Percentiles rank a stretch among this genome's conserved stretches.
Evolutionary conservation across 345 rosid genomes (phyloP).

Genomic region (Citrus sp.): DNA sequence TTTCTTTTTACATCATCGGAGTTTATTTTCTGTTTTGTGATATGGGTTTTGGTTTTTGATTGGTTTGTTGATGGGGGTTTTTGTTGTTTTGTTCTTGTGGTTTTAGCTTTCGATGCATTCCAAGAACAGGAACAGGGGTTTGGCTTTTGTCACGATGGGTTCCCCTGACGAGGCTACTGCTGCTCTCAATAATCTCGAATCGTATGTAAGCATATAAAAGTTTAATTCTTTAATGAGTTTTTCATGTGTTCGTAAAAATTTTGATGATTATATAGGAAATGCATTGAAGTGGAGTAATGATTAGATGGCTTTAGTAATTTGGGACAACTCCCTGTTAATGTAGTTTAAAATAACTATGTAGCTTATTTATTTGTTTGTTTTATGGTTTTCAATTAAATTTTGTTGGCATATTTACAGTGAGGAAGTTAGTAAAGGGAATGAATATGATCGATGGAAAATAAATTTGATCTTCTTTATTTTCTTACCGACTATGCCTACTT

Average conservation of each 20-base stretch:
- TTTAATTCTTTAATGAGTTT: conserved; percentile 1
- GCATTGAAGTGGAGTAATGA: neutral
- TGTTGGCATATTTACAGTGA: neutral
- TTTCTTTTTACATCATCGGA: conserved; percentile 10
- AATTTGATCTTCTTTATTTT: neutral
- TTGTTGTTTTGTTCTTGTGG: conserved; percentile 1
- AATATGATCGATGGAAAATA: neutral
- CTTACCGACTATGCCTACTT: neutral
- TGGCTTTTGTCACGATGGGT: conserved; percentile 74
- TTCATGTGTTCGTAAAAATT: neutral
- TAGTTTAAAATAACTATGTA: neutral
- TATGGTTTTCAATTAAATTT: neutral
- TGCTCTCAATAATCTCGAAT: conserved; percentile 60
- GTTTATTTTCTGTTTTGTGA: neutral
- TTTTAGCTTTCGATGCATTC: conserved; percentile 77
- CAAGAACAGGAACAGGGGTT: conserved; percentile 66
- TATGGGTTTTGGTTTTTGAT: conserved; percentile 9
- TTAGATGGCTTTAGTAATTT: neutral
- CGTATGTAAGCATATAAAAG: conserved; percentile 36
- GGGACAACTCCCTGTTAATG: neutral
- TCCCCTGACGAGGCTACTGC: conserved; percentile 69
- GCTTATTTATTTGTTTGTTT: neutral
- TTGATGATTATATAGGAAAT: neutral
- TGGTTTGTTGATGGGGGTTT: conserved; percentile 10
- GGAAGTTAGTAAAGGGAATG: neutral